Evolutionary conservation across 768 basidiomycete genomes (phyloP), one percentile per base, ranked within the genome.

Genomic region (Russula griseocarnosa): DNA sequence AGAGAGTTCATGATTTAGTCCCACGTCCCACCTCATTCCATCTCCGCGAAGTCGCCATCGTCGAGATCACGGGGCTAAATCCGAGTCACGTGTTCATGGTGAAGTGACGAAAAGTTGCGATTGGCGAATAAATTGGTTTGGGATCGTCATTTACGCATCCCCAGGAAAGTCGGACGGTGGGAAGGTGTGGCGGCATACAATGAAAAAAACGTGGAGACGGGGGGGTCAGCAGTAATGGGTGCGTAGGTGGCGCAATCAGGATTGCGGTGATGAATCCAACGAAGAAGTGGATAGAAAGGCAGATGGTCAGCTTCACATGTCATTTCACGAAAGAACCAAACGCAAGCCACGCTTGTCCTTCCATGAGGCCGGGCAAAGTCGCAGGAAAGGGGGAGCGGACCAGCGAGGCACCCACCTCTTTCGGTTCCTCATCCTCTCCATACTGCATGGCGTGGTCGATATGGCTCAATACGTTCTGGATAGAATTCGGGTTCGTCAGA

Each of bases 381-480:
- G 55, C 60, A 49, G 55, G 32, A 53, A 51, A 38, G 50, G 55
- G 50, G 52, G 60, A 44, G 59, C 13, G 49, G 55, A 61, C 36
- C 44, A 22, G 52, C 34, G 24, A 50, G 61, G 42, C 24, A 66
- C 79, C 62, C 71, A 90, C 91, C 85, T 92, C 92, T 79, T 89
- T 94, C 18, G 96, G 95, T 72, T 99, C 96, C 73, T 99, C 96
- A 63, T 95, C 93, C 77, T 98, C 96, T 38, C 96, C 96, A 71
- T 97, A 99, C 73, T 99, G 97, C 86, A 99, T 94, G 62, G 93
- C 90, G 70, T 93, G 96, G 77, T 99, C 97, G 59, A 99, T 90
- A 73, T 99, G 94, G 73, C 93, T 94, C 63, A 99, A 81, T 11
- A 98, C 86, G 2, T 84, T 87, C 71, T 92, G 91, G 58, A 99